Evolutionary conservation across 306 rosid genomes (phyloP).

Genomic region (Trifolium repens): DNA sequence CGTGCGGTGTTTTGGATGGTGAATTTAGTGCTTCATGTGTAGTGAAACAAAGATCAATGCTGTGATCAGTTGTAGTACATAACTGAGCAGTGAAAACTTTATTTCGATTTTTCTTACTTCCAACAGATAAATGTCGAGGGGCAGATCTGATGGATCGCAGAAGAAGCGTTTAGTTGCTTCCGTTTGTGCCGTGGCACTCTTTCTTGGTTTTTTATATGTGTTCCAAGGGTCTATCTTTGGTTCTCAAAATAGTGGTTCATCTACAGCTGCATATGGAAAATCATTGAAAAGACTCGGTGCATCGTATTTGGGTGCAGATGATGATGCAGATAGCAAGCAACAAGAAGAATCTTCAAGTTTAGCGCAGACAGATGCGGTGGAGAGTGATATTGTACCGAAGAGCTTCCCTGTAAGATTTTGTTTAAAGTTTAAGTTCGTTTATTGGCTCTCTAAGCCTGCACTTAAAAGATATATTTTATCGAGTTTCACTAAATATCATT

Average conservation of each 20-base stretch:
- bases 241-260: constrained; percentile 38
- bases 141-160: constrained; percentile 51
- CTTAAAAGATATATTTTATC: background rate
- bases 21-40: constrained; percentile 40
- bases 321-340: constrained; percentile 40
- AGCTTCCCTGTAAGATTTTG: constrained; percentile 47
- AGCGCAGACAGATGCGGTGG: constrained; percentile 39
- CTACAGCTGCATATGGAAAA: constrained; percentile 47
- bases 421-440: background rate
- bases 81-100: constrained; percentile 15
- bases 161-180: constrained; percentile 55
- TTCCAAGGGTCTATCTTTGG: constrained; percentile 48
- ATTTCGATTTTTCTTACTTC: constrained; percentile 28
- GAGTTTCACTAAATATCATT: background rate
- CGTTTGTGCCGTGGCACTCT: constrained; percentile 38
- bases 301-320: constrained; percentile 51
- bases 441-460: background rate
- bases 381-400: constrained; percentile 40
- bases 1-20: constrained; percentile 29
- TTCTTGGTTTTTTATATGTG: constrained; percentile 47
- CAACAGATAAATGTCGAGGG: constrained; percentile 52
- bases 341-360: constrained; percentile 45
- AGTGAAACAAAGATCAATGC: constrained; percentile 37
- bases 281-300: constrained; percentile 52
- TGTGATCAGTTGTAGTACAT: constrained; percentile 36